Evolutionary conservation across 1,284 basidiomycete genomes (phyloP).

Genomic region (Puccinia novopanici): DNA sequence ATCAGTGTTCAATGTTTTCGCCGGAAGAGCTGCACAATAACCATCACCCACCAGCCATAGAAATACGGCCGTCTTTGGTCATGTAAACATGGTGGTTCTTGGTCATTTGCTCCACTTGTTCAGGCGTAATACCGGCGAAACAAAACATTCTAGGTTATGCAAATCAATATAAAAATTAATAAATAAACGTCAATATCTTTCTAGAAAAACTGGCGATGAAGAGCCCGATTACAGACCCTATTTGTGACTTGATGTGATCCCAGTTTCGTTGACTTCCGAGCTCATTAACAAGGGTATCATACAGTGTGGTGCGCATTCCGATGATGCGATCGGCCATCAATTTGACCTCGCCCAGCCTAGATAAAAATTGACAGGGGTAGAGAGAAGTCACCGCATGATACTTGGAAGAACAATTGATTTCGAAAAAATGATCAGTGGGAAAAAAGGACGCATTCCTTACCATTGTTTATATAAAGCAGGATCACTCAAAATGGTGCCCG

Average conservation of each 20-base stretch:
- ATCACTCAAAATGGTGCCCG: constrained; percentile 61
- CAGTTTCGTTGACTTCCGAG: constrained; percentile 59
- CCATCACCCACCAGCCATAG: constrained; percentile 56
- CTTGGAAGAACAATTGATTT: background rate
- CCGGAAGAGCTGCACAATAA: background rate
- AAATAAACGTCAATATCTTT: background rate
- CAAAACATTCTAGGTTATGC: constrained; percentile 38
- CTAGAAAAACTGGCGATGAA: constrained; percentile 63
- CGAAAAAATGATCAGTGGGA: background rate
- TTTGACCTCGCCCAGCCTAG: constrained; percentile 58
- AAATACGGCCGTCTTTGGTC: constrained; percentile 59
- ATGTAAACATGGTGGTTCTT: constrained; percentile 60
- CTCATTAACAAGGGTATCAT: constrained; percentile 58
- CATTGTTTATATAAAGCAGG: constrained; percentile 60
- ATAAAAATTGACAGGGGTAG: constrained; percentile 42
- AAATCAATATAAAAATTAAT: background rate
- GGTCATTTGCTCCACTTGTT: constrained; percentile 58
- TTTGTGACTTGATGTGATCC: constrained; percentile 60
- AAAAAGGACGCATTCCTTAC: constrained; percentile 49
- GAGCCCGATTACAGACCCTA: constrained; percentile 54
- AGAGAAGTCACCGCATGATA: constrained; percentile 12
- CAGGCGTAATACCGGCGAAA: constrained; percentile 56
- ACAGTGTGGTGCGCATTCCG: constrained; percentile 59
- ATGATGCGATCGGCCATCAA: constrained; percentile 60
- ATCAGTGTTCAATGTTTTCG: background rate